Base-by-base conservation (phyloP, 2,329 filamentous ascomycete species). In the Sphaceloma murrayae region DNA sequence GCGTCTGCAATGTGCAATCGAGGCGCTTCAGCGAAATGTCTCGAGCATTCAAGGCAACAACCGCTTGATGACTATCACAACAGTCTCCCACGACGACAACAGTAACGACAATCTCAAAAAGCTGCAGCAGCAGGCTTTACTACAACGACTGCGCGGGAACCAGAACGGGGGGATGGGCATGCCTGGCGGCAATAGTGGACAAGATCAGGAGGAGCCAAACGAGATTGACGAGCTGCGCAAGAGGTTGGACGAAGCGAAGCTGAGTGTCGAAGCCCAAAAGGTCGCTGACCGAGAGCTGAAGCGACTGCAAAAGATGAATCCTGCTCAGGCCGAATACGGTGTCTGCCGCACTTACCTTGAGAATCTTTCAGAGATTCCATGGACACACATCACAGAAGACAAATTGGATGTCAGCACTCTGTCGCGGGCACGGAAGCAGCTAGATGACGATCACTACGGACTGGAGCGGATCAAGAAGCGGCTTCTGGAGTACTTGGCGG, bases 381-480 rank as follows among this genome's bases (percentile, higher is more conserved):
- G 91, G 91, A 77, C 81, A 2, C 78, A 79, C 51, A 70, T 77
- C 42, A 96, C 89, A 0, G 80, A 91, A 49, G 89, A 96, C 57
- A 79, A 86, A 22, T 75, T 98, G 2, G 86, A 88, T 5, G 74
- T 77, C 0, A 81, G 86, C 7, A 95, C 88, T 0, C 62, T 96
- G 46, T 72, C 75, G 47, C 75, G 74, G 53, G 91, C 91, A 5
- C 78, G 86, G 45, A 85, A 87, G 64, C 91, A 96, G 62, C 74
- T 98, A 4, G 87, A 98, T 56, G 81, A 93, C 51, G 91, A 98
- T 58, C 91, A 98, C 62, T 96, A 96, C 54, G 91, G 91, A 0
- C 69, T 98, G 10, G 87, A 96, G 49, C 93, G 89, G 64, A 89
- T 98, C 58, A 98, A 98, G 76, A 95, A 94, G 73, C 76, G 91